phyloP scores from a whole-genome alignment of 1,139 yeast genomes.

The Pichia sp. region DNA sequence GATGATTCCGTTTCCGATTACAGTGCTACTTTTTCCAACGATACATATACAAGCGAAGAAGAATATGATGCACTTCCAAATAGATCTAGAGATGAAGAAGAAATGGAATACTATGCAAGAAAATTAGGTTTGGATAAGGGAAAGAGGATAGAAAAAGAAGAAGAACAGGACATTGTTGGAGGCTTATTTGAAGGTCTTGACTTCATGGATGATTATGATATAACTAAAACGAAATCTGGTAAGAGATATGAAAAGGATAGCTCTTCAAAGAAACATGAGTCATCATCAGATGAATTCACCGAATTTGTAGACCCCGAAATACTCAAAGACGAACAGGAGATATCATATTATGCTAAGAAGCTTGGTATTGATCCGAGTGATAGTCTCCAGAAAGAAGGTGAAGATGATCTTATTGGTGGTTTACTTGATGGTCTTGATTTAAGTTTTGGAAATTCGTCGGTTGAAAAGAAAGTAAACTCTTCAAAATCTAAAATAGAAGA shows the following conservation, averaged over 20 bases:
- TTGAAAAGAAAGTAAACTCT: background rate
- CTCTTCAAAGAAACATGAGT: background rate
- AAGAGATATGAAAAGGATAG: conserved; percentile 1
- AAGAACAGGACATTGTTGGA: conserved; percentile 28
- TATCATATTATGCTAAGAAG: conserved; percentile 76
- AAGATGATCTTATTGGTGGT: conserved; percentile 28
- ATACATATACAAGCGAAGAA: conserved; percentile 4
- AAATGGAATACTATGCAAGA: conserved; percentile 75
- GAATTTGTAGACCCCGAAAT: background rate
- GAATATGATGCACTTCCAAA: conserved; percentile 17
- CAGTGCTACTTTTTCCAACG: background rate
- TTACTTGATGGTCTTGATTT: conserved; percentile 43
- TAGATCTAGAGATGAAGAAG: conserved; percentile 60
- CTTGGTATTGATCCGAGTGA: conserved; percentile 40
- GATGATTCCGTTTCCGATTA: conserved; percentile 16
- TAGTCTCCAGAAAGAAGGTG: conserved; percentile 20
- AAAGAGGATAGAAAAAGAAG: conserved; percentile 19
- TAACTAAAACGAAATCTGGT: conserved; percentile 1
- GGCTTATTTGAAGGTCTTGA: conserved; percentile 46
- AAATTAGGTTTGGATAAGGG: conserved; percentile 40
- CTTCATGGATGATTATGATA: conserved; percentile 16
- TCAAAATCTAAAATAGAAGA: background rate
- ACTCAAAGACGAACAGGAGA: conserved; percentile 65
- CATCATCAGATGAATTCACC: conserved; percentile 1
- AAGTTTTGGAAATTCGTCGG: conserved; percentile 12